Evolutionary conservation across 2,329 filamentous ascomycete species (phyloP).

Genomic region (Penicillium sp.): DNA sequence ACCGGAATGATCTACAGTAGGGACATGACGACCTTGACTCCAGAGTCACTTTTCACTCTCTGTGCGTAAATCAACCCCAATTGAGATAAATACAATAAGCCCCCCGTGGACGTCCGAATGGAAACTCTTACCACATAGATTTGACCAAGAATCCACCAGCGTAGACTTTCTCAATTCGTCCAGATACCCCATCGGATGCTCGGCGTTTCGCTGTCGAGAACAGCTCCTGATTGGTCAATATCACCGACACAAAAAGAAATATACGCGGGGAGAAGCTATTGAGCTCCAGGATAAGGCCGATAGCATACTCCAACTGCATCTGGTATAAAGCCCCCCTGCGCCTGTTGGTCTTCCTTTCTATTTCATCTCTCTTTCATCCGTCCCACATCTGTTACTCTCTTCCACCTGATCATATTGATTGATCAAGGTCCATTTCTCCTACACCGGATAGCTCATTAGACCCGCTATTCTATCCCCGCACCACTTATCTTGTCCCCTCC

Average conservation of each 20-base stretch:
- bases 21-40: background rate
- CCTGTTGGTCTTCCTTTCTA: background rate
- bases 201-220: slow-evolving; percentile 17
- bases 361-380: slow-evolving; percentile 1
- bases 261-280: slow-evolving; percentile 26
- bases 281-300: slow-evolving; percentile 20
- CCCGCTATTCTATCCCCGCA: slow-evolving; percentile 9
- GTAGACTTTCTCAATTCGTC: slow-evolving; percentile 29
- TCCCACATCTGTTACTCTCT: background rate
- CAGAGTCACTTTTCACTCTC: background rate
- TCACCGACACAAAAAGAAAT: slow-evolving; percentile 26
- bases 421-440: background rate
- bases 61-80: background rate
- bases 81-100: background rate
- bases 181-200: slow-evolving; percentile 12
- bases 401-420: background rate
- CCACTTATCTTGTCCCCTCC: background rate
- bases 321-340: slow-evolving; percentile 25
- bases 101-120: background rate
- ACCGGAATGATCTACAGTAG: background rate
- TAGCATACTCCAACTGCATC: slow-evolving; percentile 14
- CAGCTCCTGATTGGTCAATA: slow-evolving; percentile 24
- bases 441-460: slow-evolving; percentile 1
- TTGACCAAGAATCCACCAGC: slow-evolving; percentile 15
- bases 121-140: slow-evolving; percentile 14